phyloP scores from a whole-genome alignment of 345 rosid species.

The Passiflora organensis region DNA sequence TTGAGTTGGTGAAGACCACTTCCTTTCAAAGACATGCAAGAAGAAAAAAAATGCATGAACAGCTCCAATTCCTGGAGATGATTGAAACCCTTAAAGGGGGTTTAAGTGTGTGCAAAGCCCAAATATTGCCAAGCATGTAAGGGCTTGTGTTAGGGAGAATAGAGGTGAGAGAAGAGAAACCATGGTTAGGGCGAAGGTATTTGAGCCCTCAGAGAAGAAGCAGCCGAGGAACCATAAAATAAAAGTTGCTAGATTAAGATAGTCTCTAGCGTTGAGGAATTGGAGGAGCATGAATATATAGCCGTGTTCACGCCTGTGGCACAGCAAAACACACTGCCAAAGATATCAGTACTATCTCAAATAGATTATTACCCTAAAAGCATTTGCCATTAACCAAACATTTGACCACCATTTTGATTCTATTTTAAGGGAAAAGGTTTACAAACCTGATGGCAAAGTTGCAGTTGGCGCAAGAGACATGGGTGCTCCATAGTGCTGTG shows the following conservation, averaged over 20 bases:
- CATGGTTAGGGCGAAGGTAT: constrained; percentile 84
- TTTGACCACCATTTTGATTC: no score
- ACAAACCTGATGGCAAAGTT: constrained; percentile 77
- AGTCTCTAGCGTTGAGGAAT: constrained; percentile 66
- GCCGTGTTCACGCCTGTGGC: constrained; percentile 89
- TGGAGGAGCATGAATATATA: constrained; percentile 48
- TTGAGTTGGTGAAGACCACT: no score
- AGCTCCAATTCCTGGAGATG: constrained; percentile 33
- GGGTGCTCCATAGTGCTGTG: constrained; percentile 68
- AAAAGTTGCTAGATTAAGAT: no score
- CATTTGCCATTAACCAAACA: no score
- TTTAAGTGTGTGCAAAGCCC: constrained; percentile 44
- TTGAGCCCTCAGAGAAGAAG: no score
- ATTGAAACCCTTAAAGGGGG: constrained; percentile 53
- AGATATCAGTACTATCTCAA: constrained; percentile 50
- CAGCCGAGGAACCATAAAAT: constrained; percentile 8
- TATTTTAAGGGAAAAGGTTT: no score
- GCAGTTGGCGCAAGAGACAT: constrained; percentile 83
- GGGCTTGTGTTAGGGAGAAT: constrained; percentile 37
- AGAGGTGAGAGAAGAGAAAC: constrained; percentile 54
- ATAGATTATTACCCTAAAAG: no score
- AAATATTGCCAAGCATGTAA: constrained; percentile 34
- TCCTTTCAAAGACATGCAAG: constrained; percentile 24
- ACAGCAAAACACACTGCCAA: constrained; percentile 98
- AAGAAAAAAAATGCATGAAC: constrained; percentile 22